Evolutionary conservation across 495 filamentous ascomycete genomes (phyloP).

Genomic region (Pyronema omphalodes): DNA sequence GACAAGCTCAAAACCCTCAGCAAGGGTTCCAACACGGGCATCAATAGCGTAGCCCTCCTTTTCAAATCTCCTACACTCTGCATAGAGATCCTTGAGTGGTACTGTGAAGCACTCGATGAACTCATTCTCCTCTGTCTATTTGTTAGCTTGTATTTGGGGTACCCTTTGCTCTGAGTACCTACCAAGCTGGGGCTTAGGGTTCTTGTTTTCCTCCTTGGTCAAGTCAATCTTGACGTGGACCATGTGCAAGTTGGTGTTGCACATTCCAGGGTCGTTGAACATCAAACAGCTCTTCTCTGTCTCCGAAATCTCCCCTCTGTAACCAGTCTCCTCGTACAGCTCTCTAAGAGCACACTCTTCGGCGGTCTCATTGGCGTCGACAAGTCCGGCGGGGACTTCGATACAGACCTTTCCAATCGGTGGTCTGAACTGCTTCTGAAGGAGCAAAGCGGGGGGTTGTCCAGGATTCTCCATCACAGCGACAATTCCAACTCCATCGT

Average conservation of each 20-base stretch:
- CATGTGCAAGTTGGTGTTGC: conserved; percentile 73
- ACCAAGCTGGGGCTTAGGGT: conserved; percentile 46
- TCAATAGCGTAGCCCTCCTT: conserved; percentile 66
- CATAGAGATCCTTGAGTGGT: conserved; percentile 45
- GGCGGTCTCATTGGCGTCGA: conserved; percentile 64
- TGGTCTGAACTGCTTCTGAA: conserved; percentile 79
- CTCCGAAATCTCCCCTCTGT: conserved; percentile 42
- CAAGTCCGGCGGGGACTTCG: conserved; percentile 70
- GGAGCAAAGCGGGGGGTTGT: conserved; percentile 39
- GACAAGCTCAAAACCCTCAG: conserved; percentile 69
- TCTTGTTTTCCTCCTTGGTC: conserved; percentile 46
- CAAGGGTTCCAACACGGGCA: conserved; percentile 64
- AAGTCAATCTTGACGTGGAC: conserved; percentile 64
- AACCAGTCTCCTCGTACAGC: conserved; percentile 86
- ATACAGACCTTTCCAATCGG: conserved; percentile 47
- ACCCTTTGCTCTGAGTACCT: too few species aligned
- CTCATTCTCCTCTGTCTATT: conserved; percentile 50
- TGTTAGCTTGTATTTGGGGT: too few species aligned
- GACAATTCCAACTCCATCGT: conserved; percentile 83
- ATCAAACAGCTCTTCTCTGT: conserved; percentile 46
- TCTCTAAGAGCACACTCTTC: conserved; percentile 72
- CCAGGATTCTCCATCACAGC: conserved; percentile 57
- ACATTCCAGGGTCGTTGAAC: conserved; percentile 64
- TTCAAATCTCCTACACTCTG: conserved; percentile 50
- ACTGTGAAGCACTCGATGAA: conserved; percentile 75